phyloP scores from a whole-genome alignment of 345 rosid species.

The Arabis alpina region DNA sequence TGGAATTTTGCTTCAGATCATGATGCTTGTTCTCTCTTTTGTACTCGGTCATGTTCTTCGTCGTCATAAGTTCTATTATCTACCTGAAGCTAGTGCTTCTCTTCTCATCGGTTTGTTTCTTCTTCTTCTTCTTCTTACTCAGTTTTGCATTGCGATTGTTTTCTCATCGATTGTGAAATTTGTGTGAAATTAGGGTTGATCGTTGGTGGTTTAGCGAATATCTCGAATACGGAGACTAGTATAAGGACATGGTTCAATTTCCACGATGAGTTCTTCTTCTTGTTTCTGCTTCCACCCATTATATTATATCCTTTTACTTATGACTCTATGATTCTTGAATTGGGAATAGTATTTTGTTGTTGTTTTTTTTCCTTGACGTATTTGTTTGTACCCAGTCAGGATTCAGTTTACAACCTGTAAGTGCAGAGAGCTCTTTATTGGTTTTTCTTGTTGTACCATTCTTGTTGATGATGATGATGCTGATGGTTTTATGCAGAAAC shows the following conservation, averaged over 20 bases:
- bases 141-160: too few species aligned
- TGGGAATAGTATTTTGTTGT: constrained; percentile 26
- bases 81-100: constrained; percentile 98
- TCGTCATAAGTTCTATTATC: constrained; percentile 92
- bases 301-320: constrained; percentile 80
- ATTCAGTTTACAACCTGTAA: constrained; percentile 88
- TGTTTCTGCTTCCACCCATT: constrained; percentile 93
- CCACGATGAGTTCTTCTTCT: constrained; percentile 96
- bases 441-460: constrained; percentile 7
- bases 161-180: background rate
- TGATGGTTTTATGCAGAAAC: constrained; percentile 71
- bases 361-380: constrained; percentile 67
- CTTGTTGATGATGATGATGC: background rate
- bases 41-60: constrained; percentile 97
- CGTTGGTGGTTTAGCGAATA: constrained; percentile 91
- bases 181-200: constrained; percentile 58
- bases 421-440: constrained; percentile 41
- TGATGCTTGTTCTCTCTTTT: constrained; percentile 99
- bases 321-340: constrained; percentile 10
- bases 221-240: constrained; percentile 86
- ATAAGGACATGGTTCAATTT: constrained; percentile 98
- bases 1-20: constrained; percentile 97
- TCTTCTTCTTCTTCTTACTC: too few species aligned
- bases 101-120: constrained; percentile 79
- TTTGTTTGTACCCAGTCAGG: constrained; percentile 80